These are phyloP conservation scores for Pseudohalonectria lignicola DNA, from an alignment of 2,329 filamentous ascomycete species.

Conservation along the genomic window DNA sequence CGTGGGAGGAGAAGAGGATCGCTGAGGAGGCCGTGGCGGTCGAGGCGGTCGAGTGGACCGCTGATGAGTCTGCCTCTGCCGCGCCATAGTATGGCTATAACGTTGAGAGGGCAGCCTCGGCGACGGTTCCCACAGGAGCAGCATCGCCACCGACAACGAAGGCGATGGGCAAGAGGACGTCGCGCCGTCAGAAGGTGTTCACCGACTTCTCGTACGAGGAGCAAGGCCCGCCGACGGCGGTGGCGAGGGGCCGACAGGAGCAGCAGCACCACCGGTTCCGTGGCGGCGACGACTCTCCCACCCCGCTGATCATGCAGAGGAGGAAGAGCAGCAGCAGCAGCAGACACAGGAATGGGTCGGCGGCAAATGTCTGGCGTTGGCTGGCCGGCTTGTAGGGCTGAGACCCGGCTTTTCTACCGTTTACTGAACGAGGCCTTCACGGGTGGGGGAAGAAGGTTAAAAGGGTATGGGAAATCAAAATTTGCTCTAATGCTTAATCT, in stretches of 20 bases:
- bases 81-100: conserved; percentile 1
- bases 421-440: too few species aligned
- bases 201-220: background rate
- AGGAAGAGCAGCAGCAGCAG: too few species aligned
- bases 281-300: background rate
- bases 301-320: too few species aligned
- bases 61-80: background rate
- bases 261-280: background rate
- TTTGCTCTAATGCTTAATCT: too few species aligned
- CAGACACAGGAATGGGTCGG: too few species aligned
- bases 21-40: too few species aligned
- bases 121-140: background rate
- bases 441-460: too few species aligned
- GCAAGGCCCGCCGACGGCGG: background rate
- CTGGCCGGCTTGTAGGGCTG: too few species aligned
- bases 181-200: background rate
- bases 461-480: too few species aligned
- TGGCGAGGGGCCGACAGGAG: background rate
- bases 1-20: conserved; percentile 25
- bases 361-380: too few species aligned
- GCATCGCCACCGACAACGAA: background rate
- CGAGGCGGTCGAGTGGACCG: conserved; percentile 19
- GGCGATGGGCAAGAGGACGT: background rate
- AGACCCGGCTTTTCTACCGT: too few species aligned
- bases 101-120: background rate